These are phyloP conservation scores for Fennellomyces sp. DNA, from an alignment of 371 early-diverging fungal species.

Conservation along the genomic window DNA sequence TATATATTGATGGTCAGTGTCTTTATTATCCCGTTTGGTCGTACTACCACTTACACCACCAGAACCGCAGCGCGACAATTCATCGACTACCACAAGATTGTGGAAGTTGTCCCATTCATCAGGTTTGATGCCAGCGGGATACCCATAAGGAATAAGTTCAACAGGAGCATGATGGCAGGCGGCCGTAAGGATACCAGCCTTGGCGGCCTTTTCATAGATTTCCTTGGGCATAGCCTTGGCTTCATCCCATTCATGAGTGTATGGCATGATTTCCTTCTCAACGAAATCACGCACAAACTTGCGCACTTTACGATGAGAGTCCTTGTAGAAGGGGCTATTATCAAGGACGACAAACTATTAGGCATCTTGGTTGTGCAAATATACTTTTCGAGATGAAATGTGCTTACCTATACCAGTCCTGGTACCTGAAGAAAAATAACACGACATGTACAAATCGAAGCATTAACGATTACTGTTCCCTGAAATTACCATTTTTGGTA, in stretches of 20 bases:
- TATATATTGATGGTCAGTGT: too few relatives aligned
- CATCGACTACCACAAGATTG: slow-evolving; percentile 77
- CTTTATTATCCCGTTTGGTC: too few relatives aligned
- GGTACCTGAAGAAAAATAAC: slow-evolving; percentile 1
- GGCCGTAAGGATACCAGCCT: slow-evolving; percentile 74
- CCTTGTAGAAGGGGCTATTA: slow-evolving; percentile 78
- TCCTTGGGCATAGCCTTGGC: slow-evolving; percentile 73
- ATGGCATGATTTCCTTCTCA: slow-evolving; percentile 83
- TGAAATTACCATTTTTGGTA: background rate
- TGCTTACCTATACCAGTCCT: slow-evolving; percentile 11
- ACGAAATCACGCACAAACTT: slow-evolving; percentile 74
- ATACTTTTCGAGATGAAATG: too few relatives aligned
- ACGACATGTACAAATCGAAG: background rate
- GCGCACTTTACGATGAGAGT: slow-evolving; percentile 75
- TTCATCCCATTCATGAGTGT: slow-evolving; percentile 87
- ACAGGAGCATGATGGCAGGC: slow-evolving; percentile 52
- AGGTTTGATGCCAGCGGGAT: slow-evolving; percentile 50
- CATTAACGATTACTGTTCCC: too few relatives aligned
- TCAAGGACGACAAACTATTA: too few relatives aligned
- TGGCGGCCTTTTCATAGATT: slow-evolving; percentile 72
- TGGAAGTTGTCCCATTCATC: slow-evolving; percentile 81
- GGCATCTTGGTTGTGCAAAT: too few relatives aligned
- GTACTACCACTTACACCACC: slow-evolving; percentile 80
- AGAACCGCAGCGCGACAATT: slow-evolving; percentile 82
- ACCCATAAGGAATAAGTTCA: slow-evolving; percentile 28